Conservation (phyloP, 1,139 yeast species). For the Lodderomyces beijingensis region DNA sequence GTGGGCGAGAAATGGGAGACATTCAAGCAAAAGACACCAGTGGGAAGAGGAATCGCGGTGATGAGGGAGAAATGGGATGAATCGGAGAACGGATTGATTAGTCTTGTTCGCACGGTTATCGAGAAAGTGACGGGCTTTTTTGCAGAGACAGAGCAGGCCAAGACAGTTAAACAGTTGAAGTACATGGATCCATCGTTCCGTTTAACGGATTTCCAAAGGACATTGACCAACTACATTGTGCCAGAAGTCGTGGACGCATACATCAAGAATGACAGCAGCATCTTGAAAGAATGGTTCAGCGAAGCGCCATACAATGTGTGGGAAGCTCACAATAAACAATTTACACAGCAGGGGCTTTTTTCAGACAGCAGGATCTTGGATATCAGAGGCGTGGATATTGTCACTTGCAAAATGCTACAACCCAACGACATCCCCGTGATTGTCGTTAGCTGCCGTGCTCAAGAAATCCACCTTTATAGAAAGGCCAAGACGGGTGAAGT, state of each 20-base stretch:
- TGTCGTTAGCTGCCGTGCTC: constrained; percentile 94
- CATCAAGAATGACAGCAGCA: constrained; percentile 83
- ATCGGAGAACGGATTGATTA: constrained; percentile 87
- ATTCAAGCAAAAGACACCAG: constrained; percentile 61
- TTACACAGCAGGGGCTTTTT: constrained; percentile 85
- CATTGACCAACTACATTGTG: constrained; percentile 85
- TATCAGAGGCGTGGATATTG: constrained; percentile 91
- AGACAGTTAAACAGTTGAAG: constrained; percentile 80
- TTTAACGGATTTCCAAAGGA: constrained; percentile 73
- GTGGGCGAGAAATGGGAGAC: constrained; percentile 64
- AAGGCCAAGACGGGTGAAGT: constrained; percentile 89
- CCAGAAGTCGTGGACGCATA: constrained; percentile 97
- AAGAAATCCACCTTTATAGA: constrained; percentile 88
- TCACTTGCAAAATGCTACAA: constrained; percentile 81
- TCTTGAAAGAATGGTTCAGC: constrained; percentile 85
- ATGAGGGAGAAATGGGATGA: constrained; percentile 84
- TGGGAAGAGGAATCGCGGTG: constrained; percentile 63
- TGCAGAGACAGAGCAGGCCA: constrained; percentile 95
- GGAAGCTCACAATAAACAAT: constrained; percentile 89
- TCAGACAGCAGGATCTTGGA: constrained; percentile 92
- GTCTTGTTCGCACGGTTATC: constrained; percentile 72
- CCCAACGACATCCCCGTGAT: constrained; percentile 92
- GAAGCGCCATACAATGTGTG: constrained; percentile 97
- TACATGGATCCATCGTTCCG: constrained; percentile 88
- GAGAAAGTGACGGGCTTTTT: constrained; percentile 84